Percentiles rank a stretch among this genome's conserved stretches.
Evolutionary conservation across 129 eudicot species (phyloP).

Genomic region (Tagetes patula): DNA sequence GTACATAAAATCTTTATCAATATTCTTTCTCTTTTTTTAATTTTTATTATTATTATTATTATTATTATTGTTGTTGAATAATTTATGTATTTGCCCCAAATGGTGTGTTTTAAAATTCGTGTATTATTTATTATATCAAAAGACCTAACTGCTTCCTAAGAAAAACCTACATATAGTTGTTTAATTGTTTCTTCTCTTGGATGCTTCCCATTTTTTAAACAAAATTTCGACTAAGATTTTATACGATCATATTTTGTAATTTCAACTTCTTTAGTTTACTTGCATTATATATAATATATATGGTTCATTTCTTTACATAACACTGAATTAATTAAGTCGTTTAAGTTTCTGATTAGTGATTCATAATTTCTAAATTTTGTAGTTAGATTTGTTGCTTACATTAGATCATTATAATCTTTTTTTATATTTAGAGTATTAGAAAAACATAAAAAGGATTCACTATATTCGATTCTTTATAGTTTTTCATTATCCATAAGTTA

Average conservation of each 20-base stretch:
- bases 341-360: no score
- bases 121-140: neutral
- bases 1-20: conserved; percentile 16
- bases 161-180: conserved; percentile 3
- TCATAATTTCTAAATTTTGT: no score
- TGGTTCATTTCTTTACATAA: no score
- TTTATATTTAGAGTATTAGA: no score
- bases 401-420: no score
- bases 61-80: neutral
- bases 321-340: no score
- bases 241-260: conserved; percentile 9
- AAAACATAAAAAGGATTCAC: no score
- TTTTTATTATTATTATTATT: neutral
- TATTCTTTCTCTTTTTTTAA: neutral
- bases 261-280: neutral
- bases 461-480: no score
- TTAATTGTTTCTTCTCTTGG: neutral
- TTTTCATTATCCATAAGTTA: no score
- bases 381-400: no score
- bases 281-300: no score
- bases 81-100: conserved; percentile 8
- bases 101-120: conserved; percentile 8
- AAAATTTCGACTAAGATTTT: conserved; percentile 5
- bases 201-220: conserved; percentile 5
- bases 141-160: conserved; percentile 25